Percentiles rank a stretch among this genome's conserved stretches.
Evolutionary conservation across 148 eudicot species (phyloP).

Genomic region (Cornus kousa): DNA sequence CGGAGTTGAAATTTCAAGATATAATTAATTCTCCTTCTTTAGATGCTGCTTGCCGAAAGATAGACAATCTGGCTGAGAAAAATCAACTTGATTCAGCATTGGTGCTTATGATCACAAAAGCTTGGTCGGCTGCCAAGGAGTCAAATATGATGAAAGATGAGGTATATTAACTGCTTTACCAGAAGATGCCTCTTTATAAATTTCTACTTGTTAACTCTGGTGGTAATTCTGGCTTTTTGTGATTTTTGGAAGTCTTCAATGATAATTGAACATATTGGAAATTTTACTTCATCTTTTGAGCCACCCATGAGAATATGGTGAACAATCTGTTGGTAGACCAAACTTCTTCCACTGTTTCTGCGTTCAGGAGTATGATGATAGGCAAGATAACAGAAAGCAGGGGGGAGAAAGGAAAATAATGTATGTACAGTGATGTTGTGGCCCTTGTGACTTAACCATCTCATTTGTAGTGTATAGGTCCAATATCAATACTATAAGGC

Average conservation of each 20-base stretch:
- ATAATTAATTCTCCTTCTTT: constrained; percentile 82
- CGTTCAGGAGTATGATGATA: not conserved
- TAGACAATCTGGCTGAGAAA: constrained; percentile 77
- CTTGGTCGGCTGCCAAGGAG: constrained; percentile 93
- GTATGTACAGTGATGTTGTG: no score
- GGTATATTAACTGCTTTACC: constrained; percentile 36
- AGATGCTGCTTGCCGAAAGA: constrained; percentile 80
- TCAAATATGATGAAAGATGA: constrained; percentile 79
- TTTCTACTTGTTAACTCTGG: not conserved
- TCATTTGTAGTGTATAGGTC: no score
- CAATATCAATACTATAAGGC: no score
- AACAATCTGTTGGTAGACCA: not conserved
- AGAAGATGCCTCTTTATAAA: constrained; percentile 4
- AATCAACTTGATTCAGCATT: constrained; percentile 87
- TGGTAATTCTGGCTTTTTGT: not conserved
- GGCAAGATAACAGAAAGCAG: not conserved
- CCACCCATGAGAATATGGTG: not conserved
- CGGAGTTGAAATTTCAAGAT: constrained; percentile 83
- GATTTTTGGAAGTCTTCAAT: not conserved
- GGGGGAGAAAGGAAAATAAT: not conserved
- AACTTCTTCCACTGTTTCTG: not conserved
- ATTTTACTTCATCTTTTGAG: not conserved
- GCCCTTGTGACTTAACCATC: no score
- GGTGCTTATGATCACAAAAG: constrained; percentile 78
- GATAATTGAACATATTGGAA: not conserved